Base-by-base conservation (phyloP, 768 basidiomycete genomes). In the Mycena albidolilacea region DNA sequence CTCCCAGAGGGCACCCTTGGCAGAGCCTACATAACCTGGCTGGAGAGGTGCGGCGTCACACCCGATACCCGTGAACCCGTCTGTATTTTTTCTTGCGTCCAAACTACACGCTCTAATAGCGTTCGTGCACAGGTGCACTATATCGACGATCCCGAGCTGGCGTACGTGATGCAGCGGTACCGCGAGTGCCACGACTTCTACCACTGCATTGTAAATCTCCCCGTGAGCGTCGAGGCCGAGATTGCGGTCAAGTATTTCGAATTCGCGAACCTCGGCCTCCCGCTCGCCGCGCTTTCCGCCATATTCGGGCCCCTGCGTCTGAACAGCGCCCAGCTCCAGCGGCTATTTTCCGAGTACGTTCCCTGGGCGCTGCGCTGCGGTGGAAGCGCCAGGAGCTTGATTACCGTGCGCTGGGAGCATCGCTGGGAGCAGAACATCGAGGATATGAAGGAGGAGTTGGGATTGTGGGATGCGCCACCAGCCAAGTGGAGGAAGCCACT, bases 161-260 rank as follows among this genome's bases (percentile, higher is more conserved):
- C 98, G 35, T 99, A 98, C 81, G 95, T 99, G 67, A 96, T 99
- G 94, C 95, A 97, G 76, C 93, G 97, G 63, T 99, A 99, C 81
- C 93, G 97, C 35, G 97, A 99, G 84, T 97, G 94, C 75, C 98
- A 99, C 82, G 97, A 99, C 83, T 93, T 99, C 76, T 98, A 98
- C 80, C 98, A 99, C 79, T 95, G 95, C 78, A 88, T 99, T 72
- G 92, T 91, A 84, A 91, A 91, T 77, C 87, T 99, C 10, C 97
- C 96, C 0, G 96, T 98, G 70, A 92, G 92, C 72, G 93, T 97
- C 78, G 90, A 94, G 69, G 95, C 93, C 59, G 98, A 99, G 80
- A 88, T 99, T 39, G 95, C 96, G 1, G 90, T 99, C 81, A 99
- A 99, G 80, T 93, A 90, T 77, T 96, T 99, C 78, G 98, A 99